Percentiles rank a stretch among this genome's conserved stretches.
Evolutionary conservation across 2,329 filamentous ascomycete genomes (phyloP).

Genomic region (Botryotinia convoluta): DNA sequence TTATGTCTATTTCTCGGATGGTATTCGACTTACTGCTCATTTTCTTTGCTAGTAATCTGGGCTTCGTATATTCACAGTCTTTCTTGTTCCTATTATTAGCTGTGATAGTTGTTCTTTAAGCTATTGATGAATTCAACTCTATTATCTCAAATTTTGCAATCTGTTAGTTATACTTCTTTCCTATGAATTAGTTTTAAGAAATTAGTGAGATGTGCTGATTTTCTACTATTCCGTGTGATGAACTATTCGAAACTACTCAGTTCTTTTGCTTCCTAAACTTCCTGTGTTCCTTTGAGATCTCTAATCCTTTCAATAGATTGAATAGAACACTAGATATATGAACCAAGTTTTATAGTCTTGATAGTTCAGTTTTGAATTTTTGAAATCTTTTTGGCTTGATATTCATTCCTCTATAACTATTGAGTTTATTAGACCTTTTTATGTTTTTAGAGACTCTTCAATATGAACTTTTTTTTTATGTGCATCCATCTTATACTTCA

Average conservation of each 20-base stretch:
- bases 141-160: not conserved
- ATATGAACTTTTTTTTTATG: too few species aligned
- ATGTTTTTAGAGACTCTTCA: too few species aligned
- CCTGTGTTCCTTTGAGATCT: too few species aligned
- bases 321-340: not conserved
- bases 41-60: not conserved
- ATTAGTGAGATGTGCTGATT: not conserved
- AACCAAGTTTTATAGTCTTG: fast-evolving
- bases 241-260: not conserved
- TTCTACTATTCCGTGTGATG: fast-evolving
- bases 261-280: not conserved
- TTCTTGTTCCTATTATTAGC: too few species aligned
- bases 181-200: not conserved
- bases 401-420: not conserved
- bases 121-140: not conserved
- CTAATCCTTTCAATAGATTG: too few species aligned
- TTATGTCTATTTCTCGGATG: fast-evolving
- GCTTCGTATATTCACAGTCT: too few species aligned
- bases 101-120: not conserved
- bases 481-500: not conserved
- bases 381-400: not conserved
- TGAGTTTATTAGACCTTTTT: too few species aligned
- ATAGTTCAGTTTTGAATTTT: fast-evolving
- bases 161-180: fast-evolving
- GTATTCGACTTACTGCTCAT: fast-evolving